Percentiles rank a stretch among this genome's conserved stretches.
These are phyloP conservation scores for Lasiodiplodia theobromae DNA, from an alignment of 2,329 filamentous ascomycete species.

Conservation along the genomic window DNA sequence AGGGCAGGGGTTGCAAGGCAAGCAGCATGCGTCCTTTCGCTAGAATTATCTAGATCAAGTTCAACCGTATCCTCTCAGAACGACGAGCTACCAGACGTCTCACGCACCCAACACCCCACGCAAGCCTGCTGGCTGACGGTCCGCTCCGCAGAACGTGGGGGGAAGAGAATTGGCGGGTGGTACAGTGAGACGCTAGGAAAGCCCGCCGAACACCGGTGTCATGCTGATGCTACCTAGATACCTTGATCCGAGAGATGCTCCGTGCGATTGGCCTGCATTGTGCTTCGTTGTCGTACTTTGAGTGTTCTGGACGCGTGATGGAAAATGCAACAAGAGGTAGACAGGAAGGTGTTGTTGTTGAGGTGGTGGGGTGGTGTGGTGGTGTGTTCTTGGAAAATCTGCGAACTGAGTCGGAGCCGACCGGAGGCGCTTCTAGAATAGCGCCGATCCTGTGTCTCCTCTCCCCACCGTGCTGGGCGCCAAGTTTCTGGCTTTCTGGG, in stretches of 20 bases:
- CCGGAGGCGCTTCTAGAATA: conserved; percentile 17
- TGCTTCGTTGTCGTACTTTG: conserved; percentile 25
- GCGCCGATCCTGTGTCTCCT: not conserved
- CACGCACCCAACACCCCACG: conserved; percentile 1
- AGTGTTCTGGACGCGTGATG: not conserved
- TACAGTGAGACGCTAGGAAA: conserved; percentile 12
- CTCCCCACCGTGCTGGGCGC: conserved; percentile 17
- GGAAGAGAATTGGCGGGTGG: not conserved
- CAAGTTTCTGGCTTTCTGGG: conserved; percentile 2
- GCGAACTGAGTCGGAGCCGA: conserved; percentile 9
- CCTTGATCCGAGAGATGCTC: conserved; percentile 28
- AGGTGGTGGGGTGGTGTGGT: conserved; percentile 1
- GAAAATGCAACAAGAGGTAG: not conserved
- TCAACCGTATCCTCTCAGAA: conserved; percentile 63
- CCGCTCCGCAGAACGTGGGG: conserved; percentile 1
- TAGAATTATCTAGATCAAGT: conserved; percentile 63
- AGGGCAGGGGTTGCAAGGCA: conserved; percentile 28
- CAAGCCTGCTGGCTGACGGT: not conserved
- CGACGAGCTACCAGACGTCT: conserved; percentile 31
- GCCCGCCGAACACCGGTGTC: conserved; percentile 26
- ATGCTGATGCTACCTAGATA: conserved; percentile 31
- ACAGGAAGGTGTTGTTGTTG: conserved; percentile 1
- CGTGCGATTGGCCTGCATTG: conserved; percentile 28
- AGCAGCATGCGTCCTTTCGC: conserved; percentile 61
- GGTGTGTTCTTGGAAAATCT: conserved; percentile 6